A percentile compares a stretch with the other conserved stretches of the same genome.
Conservation (phyloP, 148 eudicot genomes). For the Cornus kousa region DNA sequence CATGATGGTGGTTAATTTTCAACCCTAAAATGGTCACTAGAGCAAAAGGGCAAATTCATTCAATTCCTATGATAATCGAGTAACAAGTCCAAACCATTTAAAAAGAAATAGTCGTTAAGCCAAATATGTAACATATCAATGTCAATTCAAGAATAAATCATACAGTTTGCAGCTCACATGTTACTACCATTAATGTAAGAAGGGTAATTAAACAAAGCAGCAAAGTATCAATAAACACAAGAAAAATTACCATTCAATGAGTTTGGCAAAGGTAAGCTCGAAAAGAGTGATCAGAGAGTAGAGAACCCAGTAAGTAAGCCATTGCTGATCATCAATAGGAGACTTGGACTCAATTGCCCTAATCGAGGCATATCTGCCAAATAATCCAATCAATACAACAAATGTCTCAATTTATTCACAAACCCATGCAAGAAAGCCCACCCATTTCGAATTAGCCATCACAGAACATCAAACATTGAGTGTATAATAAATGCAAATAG, state of each 20-base stretch:
- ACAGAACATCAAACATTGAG: background rate
- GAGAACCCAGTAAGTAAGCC: conserved; percentile 98
- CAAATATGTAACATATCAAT: background rate
- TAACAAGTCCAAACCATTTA: background rate
- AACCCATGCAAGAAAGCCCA: background rate
- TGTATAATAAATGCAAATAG: background rate
- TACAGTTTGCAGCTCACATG: too few species aligned
- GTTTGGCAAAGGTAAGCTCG: conserved; percentile 81
- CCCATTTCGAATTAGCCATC: background rate
- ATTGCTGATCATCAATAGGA: conserved; percentile 78
- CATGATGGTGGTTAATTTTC: too few species aligned
- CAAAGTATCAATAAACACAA: background rate
- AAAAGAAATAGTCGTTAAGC: background rate
- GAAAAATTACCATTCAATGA: conserved; percentile 70
- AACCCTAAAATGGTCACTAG: background rate
- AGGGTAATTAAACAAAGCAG: background rate
- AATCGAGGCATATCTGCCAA: conserved; percentile 78
- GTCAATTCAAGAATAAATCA: too few species aligned
- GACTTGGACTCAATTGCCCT: conserved; percentile 90
- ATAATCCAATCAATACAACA: background rate
- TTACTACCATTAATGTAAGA: background rate
- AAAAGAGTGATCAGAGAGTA: conserved; percentile 88
- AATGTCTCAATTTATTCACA: background rate
- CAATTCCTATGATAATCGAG: background rate
- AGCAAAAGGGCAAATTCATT: background rate